phyloP scores from a whole-genome alignment of 768 basidiomycete species.

The Austroboletus festivus region DNA sequence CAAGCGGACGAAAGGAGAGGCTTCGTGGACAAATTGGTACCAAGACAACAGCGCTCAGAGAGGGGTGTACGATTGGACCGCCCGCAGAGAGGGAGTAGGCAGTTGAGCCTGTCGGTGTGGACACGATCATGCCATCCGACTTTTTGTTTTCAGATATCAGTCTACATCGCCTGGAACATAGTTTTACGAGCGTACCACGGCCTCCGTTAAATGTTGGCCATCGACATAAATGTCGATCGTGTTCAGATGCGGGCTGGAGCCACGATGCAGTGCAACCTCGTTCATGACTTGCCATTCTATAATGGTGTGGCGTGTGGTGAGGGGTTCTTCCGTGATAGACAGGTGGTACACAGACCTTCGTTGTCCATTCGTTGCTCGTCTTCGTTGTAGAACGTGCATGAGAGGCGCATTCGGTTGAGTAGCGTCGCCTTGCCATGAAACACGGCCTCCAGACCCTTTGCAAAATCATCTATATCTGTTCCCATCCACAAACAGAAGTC shows the following conservation, averaged over 20 bases:
- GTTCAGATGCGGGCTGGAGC: conserved; percentile 86
- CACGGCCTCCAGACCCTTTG: conserved; percentile 74
- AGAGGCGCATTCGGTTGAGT: conserved; percentile 85
- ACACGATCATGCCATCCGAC: conserved; percentile 93
- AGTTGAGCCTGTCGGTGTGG: conserved; percentile 94
- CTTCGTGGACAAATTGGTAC: conserved; percentile 97
- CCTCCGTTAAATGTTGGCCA: conserved; percentile 92
- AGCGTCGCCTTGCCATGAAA: conserved; percentile 78
- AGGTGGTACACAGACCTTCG: conserved; percentile 50
- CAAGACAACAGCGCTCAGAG: conserved; percentile 82
- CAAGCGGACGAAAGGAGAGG: conserved; percentile 86
- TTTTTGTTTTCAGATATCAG: conserved; percentile 30
- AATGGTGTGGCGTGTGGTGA: neutral
- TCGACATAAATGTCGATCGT: conserved; percentile 94
- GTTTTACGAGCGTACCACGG: conserved; percentile 61
- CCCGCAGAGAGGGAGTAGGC: conserved; percentile 95
- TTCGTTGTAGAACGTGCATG: conserved; percentile 71
- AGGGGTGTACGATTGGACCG: conserved; percentile 94
- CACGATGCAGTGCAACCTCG: conserved; percentile 89
- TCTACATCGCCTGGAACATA: neutral
- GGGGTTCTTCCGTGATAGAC: neutral
- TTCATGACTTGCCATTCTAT: conserved; percentile 97
- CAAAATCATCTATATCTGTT: conserved; percentile 85
- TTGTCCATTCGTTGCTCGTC: conserved; percentile 56
- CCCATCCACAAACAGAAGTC: no score